These are phyloP conservation scores for Populus tomentosa DNA, from an alignment of 441 rosid species.

Conservation along the genomic window DNA sequence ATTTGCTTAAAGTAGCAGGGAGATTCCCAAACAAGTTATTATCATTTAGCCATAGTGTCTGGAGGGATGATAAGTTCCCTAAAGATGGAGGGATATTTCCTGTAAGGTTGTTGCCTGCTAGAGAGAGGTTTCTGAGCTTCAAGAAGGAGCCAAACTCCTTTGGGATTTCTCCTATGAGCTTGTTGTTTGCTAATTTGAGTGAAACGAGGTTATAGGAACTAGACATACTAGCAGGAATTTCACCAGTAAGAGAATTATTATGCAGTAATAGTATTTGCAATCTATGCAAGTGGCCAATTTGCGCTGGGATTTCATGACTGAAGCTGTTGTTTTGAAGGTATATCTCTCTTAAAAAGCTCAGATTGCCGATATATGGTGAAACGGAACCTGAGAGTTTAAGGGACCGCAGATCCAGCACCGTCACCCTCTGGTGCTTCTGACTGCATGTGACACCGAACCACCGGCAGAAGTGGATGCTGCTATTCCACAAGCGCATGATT, in stretches of 20 bases:
- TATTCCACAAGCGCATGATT: constrained; percentile 5
- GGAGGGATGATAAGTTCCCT: constrained; percentile 32
- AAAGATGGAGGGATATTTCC: constrained; percentile 33
- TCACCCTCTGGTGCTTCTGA: too few species aligned
- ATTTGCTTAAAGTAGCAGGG: neutral
- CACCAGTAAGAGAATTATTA: neutral
- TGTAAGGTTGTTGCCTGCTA: constrained; percentile 21
- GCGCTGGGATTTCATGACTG: neutral
- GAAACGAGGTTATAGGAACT: neutral
- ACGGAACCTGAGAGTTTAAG: too few species aligned
- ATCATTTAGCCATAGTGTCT: constrained; percentile 16
- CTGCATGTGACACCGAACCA: constrained; percentile 5
- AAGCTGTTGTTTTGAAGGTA: constrained; percentile 12
- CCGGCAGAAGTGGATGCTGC: constrained; percentile 3
- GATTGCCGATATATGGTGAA: neutral
- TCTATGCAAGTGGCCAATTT: constrained; percentile 1
- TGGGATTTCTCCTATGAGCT: constrained; percentile 4
- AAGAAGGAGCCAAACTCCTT: too few species aligned
- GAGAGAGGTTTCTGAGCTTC: neutral
- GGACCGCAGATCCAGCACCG: too few species aligned
- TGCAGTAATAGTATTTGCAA: neutral
- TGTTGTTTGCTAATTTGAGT: neutral
- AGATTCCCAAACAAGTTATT: constrained; percentile 33
- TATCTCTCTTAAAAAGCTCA: constrained; percentile 9
- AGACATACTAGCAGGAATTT: constrained; percentile 11